Base-by-base conservation (phyloP, 257 asterid genomes). In the Galeopsis tetrahit region DNA sequence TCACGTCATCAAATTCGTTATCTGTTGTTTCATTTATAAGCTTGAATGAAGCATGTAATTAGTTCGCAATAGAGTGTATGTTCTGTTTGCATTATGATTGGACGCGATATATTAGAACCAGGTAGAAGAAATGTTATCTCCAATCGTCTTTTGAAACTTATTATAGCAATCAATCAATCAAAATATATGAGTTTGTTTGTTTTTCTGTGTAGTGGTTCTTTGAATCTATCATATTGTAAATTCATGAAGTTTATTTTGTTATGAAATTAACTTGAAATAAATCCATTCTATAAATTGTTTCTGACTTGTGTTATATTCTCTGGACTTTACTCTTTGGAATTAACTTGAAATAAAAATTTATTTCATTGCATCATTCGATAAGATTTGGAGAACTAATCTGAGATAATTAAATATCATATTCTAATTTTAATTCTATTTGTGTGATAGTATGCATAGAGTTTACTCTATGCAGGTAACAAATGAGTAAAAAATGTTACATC, bases 141-240 rank as follows among this genome's bases (percentile, higher is more conserved):
- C 40, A 1, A 48, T 46, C 59, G 53, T 34, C 49, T 36, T 65
- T 32, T n/a, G 76, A 70, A 78, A 71, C 63, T 35, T 52, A n/a
- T n/a, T n/a, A 46, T 51, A 52, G 78, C 72, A 63, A 68, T 69
- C 61, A 49, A 58, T 58, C 32, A 66, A 36, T 34, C 10, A 17
- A 28, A 28, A n/a, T n/a, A 53, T 32, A 53, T 73, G 77, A 5
- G 69, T 75, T 74, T 67, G 80, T 74, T 66, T 65, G 51, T 46
- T 28, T 65, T 6, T 67, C 48, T 68, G 8, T 52, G 33, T 31
- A 3, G 65, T 76, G n/a, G 55, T 63, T 62, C 17, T 46, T 32
- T 73, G 63, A 55, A 61, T 48, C 60, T n/a, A 56, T 33, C 53
- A 68, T 80, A 31, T 70, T 81, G 81, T 78, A 74, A 60, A 76